phyloP scores from a whole-genome alignment of 805 yeast species.

The Spathaspora sp. region DNA sequence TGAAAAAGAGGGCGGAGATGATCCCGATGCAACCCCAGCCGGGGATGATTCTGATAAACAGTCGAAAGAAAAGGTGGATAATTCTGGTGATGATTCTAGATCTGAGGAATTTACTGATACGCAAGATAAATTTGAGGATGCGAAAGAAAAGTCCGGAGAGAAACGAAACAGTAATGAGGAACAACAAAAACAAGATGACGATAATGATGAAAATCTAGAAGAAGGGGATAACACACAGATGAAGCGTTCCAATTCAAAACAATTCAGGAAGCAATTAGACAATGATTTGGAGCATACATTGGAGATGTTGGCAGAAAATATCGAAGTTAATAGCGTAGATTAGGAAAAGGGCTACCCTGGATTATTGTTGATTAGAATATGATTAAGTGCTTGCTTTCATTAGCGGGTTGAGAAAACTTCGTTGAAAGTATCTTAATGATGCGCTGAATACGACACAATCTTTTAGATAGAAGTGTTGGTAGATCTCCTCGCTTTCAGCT shows the following conservation, averaged over 20 bases:
- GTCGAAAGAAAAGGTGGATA: background rate
- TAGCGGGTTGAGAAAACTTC: too few species aligned
- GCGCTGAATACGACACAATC: too few species aligned
- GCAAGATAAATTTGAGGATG: background rate
- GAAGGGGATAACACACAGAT: background rate
- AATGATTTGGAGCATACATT: slow-evolving; percentile 34
- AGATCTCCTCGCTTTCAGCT: too few species aligned
- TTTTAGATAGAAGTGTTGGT: too few species aligned
- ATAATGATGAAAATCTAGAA: background rate
- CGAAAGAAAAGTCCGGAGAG: background rate
- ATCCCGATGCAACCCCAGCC: background rate
- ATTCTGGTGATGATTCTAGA: background rate
- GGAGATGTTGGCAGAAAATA: slow-evolving; percentile 36
- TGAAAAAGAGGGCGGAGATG: background rate
- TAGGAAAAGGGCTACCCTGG: background rate
- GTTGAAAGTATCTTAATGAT: too few species aligned
- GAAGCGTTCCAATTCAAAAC: slow-evolving; percentile 28
- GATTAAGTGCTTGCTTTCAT: too few species aligned
- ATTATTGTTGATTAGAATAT: too few species aligned
- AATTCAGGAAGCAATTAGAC: slow-evolving; percentile 30
- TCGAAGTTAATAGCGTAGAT: slow-evolving; percentile 9
- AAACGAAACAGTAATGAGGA: background rate
- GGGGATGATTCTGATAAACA: slow-evolving; percentile 1
- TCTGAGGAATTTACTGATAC: background rate
- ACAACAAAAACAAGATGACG: background rate